Evolutionary conservation across 306 rosid species (phyloP).

Genomic region (Oxytropis ochrocephala): DNA sequence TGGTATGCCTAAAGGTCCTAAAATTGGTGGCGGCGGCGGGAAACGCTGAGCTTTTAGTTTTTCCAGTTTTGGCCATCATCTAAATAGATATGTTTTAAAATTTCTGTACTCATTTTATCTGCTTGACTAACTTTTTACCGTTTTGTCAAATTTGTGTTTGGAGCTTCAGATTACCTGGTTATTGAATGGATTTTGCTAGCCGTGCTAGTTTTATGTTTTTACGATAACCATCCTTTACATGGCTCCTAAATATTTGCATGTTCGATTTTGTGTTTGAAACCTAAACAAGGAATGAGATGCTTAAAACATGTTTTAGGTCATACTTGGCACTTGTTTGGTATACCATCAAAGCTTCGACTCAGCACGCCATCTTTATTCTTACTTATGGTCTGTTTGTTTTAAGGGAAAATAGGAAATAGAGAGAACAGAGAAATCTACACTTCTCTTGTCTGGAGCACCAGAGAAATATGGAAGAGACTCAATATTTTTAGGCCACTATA

Average conservation of each 20-base stretch:
- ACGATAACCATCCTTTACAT: neutral
- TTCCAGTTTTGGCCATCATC: constrained; percentile 6
- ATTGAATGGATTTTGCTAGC: neutral
- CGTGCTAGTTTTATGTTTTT: neutral
- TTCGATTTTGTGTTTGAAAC: neutral
- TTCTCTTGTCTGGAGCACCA: no score
- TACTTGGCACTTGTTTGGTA: neutral
- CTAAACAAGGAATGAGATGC: neutral
- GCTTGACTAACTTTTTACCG: no score
- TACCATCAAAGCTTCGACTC: neutral
- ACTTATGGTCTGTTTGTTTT: neutral
- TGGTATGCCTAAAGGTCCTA: constrained; percentile 68
- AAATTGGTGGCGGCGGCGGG: constrained; percentile 87
- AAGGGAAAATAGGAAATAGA: no score
- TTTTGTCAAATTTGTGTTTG: no score
- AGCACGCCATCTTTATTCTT: neutral
- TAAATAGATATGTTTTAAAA: neutral
- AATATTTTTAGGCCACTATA: no score
- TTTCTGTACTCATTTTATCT: no score
- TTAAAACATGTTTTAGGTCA: neutral
- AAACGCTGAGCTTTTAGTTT: constrained; percentile 47
- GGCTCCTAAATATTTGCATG: neutral
- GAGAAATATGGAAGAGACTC: no score
- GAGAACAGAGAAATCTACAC: no score
- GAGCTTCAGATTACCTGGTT: neutral